A percentile compares a stretch with the other conserved stretches of the same genome.
Conservation (phyloP, 2,329 filamentous ascomycete genomes). For the Escovopsis sp. region DNA sequence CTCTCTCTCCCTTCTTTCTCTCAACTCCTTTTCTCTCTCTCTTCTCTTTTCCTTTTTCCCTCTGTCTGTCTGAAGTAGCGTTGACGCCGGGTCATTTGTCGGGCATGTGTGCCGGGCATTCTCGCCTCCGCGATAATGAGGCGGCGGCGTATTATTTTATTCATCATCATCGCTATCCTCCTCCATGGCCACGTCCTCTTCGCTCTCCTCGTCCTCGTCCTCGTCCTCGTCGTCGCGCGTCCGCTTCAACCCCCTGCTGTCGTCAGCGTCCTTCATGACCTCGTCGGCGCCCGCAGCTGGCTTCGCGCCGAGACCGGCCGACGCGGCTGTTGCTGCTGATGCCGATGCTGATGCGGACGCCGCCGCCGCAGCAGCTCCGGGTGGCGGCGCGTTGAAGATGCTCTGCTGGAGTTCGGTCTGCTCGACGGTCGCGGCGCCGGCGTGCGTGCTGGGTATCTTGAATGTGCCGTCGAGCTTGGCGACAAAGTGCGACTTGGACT, state of each 20-base stretch:
- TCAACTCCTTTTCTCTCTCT: too few relatives aligned
- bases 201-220: slow-evolving; percentile 35
- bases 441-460: slow-evolving; percentile 44
- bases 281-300: slow-evolving; percentile 31
- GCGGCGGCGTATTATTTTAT: slow-evolving; percentile 20
- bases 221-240: slow-evolving; percentile 52
- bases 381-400: slow-evolving; percentile 57
- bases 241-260: slow-evolving; percentile 52
- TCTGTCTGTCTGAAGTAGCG: slow-evolving; percentile 2
- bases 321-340: slow-evolving; percentile 20
- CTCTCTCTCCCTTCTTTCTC: not conserved
- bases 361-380: slow-evolving; percentile 23
- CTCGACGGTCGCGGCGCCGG: slow-evolving; percentile 38
- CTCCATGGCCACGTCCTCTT: slow-evolving; percentile 53
- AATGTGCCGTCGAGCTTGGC: slow-evolving; percentile 88
- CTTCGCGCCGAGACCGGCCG: slow-evolving; percentile 29
- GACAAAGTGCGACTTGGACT: slow-evolving; percentile 74
- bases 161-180: slow-evolving; percentile 65
- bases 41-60: slow-evolving; percentile 1
- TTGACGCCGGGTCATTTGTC: not conserved
- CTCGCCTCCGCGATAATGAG: slow-evolving; percentile 3
- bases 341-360: too few relatives aligned
- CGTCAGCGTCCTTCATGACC: slow-evolving; percentile 36
- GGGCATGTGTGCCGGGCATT: too few relatives aligned
- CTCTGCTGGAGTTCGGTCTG: slow-evolving; percentile 64